A percentile compares a stretch with the other conserved stretches of the same genome.
phyloP scores from a whole-genome alignment of 2,329 filamentous ascomycete genomes.

The Calonectria pauciramosa region DNA sequence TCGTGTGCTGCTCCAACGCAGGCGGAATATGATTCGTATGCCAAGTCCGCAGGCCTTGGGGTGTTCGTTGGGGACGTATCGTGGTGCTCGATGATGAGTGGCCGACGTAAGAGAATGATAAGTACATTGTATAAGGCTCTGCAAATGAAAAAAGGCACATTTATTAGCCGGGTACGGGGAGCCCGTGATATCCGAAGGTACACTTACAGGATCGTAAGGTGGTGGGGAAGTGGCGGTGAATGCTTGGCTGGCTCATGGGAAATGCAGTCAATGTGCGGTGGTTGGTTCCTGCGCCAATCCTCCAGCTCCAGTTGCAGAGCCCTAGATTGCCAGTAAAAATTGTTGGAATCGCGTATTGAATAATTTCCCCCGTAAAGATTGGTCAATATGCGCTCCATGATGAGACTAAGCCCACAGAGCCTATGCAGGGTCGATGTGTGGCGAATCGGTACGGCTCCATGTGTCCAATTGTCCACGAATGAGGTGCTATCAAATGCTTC shows the following conservation, averaged over 20 bases:
- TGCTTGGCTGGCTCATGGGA: constrained; percentile 21
- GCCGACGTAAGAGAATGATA: constrained; percentile 66
- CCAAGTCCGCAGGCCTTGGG: neutral
- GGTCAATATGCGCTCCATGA: constrained; percentile 36
- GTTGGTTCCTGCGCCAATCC: neutral
- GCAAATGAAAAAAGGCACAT: neutral
- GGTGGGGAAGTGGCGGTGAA: neutral
- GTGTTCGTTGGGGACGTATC: neutral
- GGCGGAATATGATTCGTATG: constrained; percentile 1
- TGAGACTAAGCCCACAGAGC: constrained; percentile 59
- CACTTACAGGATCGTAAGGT: constrained; percentile 1
- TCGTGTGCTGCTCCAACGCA: neutral
- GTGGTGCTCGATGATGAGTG: constrained; percentile 60
- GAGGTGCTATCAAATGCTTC: constrained; percentile 60
- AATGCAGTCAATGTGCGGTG: constrained; percentile 42
- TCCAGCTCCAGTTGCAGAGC: neutral
- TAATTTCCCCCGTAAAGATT: constrained; percentile 8
- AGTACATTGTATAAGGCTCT: constrained; percentile 65
- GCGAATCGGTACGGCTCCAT: constrained; percentile 50
- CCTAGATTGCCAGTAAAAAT: constrained; percentile 5
- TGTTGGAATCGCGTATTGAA: neutral
- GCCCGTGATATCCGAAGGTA: rapidly evolving
- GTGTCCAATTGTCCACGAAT: constrained; percentile 35
- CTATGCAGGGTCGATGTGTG: constrained; percentile 58
- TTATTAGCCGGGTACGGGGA: no score